These are phyloP conservation scores for Pterula multifida DNA, from an alignment of 1,284 basidiomycete species.

Conservation along the genomic window DNA sequence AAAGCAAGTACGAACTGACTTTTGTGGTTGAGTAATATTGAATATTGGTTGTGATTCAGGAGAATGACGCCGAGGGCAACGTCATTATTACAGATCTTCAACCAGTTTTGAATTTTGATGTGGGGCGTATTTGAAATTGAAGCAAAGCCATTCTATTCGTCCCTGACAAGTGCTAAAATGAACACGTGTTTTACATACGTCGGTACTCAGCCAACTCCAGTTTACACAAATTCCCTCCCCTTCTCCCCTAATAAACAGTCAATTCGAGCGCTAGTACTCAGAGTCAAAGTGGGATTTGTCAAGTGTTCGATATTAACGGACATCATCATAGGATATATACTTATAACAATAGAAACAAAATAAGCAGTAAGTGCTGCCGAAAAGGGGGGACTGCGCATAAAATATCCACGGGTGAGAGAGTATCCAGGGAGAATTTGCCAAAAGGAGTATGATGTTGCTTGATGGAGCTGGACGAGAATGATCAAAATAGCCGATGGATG, in stretches of 20 bases:
- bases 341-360: no score
- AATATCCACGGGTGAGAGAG: background rate
- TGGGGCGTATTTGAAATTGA: background rate
- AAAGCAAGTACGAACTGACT: no score
- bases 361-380: no score
- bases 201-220: background rate
- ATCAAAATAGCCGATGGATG: background rate
- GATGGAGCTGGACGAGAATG: background rate
- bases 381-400: background rate
- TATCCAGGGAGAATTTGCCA: background rate
- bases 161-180: background rate
- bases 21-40: no score
- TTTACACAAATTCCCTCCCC: background rate
- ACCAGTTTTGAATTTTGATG: conserved; percentile 1
- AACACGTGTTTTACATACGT: background rate
- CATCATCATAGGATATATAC: no score
- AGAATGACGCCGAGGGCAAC: background rate
- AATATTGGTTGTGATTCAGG: background rate
- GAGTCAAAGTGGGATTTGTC: no score
- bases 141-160: background rate
- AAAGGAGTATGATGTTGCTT: background rate
- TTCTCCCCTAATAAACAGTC: background rate
- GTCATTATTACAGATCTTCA: no score
- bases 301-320: no score
- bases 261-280: background rate